Conservation (phyloP, 2,329 filamentous ascomycete species). For the Cytospora mali region DNA sequence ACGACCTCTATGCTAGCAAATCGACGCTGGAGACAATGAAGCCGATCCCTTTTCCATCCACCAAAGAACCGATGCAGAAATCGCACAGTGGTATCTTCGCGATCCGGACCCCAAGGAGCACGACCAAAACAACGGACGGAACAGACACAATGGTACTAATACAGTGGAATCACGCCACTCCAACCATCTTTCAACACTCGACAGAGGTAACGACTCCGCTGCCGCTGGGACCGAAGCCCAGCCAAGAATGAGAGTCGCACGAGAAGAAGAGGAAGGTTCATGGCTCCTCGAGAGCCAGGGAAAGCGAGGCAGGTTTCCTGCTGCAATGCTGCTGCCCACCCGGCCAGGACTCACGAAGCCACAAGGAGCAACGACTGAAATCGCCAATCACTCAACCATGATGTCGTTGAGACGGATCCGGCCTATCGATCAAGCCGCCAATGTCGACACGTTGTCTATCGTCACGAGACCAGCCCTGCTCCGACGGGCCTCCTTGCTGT, state of each 20-base stretch:
- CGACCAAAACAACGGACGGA: conserved; percentile 11
- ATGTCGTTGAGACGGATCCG: conserved; percentile 43
- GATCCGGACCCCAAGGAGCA: conserved; percentile 27
- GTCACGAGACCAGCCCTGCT: conserved; percentile 44
- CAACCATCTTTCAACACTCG: not conserved
- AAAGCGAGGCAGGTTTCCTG: not conserved
- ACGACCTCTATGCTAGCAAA: conserved; percentile 23
- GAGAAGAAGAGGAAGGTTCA: not conserved
- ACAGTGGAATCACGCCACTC: conserved; percentile 15
- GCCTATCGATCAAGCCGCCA: conserved; percentile 62
- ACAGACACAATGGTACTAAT: conserved; percentile 23
- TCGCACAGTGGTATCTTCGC: conserved; percentile 33
- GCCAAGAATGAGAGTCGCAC: not conserved
- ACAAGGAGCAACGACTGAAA: not conserved
- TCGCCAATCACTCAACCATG: conserved; percentile 17
- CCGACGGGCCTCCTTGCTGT: conserved; percentile 19
- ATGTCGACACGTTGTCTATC: conserved; percentile 63
- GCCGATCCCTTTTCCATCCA: conserved; percentile 15
- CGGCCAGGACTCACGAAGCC: not conserved
- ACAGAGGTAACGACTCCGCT: not conserved
- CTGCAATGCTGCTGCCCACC: conserved; percentile 1
- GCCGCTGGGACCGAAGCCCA: not conserved
- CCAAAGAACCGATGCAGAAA: conserved; percentile 23
- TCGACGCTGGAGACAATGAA: not conserved
- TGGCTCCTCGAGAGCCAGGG: not conserved